Percentiles rank a stretch among this genome's conserved stretches.
Conservation (phyloP, 2,329 filamentous ascomycete genomes). For the Neofusicoccum umdonicola region DNA sequence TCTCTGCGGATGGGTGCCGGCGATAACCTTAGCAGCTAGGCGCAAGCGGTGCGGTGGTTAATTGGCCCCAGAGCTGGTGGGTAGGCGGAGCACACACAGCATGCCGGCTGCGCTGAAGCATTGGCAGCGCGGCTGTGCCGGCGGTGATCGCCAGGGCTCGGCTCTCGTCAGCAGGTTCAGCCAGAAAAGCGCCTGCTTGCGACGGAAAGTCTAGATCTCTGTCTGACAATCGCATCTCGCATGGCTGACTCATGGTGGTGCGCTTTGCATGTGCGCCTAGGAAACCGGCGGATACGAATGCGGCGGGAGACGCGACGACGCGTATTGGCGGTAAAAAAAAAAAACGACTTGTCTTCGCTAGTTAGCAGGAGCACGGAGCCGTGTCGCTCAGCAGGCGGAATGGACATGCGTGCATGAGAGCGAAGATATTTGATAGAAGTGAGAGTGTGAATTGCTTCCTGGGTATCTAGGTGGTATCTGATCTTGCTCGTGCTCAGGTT, state of each 20-base stretch:
- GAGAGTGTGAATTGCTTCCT: not conserved
- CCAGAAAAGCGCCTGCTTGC: not conserved
- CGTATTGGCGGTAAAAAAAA: not conserved
- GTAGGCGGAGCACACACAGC: not conserved
- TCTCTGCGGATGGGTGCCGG: not conserved
- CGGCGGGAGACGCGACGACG: too few relatives aligned
- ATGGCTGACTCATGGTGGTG: not conserved
- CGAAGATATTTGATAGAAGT: not conserved
- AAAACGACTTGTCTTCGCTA: not conserved
- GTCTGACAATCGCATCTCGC: not conserved
- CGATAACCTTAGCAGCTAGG: not conserved
- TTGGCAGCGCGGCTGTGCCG: not conserved
- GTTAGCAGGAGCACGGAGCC: not conserved
- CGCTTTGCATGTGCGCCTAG: not conserved
- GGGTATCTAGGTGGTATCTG: not conserved
- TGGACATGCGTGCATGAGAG: too few relatives aligned
- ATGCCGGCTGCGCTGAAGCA: not conserved
- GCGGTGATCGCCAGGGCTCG: not conserved
- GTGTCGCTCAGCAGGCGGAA: not conserved
- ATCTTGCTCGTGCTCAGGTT: not conserved
- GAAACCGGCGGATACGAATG: not conserved
- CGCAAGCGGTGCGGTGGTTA: not conserved
- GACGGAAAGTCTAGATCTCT: not conserved
- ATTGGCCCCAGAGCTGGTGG: not conserved
- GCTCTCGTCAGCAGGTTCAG: not conserved